Evolutionary conservation across 768 basidiomycete genomes (phyloP).

Genomic region (Holtermanniella nyarrowii): DNA sequence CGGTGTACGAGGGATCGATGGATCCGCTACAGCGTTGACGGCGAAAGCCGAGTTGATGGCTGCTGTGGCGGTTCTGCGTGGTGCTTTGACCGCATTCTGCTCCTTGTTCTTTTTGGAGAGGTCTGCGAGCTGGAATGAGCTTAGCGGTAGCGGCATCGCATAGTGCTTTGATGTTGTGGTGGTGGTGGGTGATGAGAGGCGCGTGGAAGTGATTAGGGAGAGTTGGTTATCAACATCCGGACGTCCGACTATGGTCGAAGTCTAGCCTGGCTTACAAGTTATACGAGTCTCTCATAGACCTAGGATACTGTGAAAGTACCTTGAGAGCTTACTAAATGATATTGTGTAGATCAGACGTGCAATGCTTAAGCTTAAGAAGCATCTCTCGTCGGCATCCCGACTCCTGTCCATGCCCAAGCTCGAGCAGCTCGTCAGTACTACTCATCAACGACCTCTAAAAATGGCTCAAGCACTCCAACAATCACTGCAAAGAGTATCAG

Average conservation of each 20-base stretch:
- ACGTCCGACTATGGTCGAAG: no score
- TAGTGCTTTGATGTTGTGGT: background rate
- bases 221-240: no score
- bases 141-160: background rate
- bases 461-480: conserved; percentile 24
- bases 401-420: background rate
- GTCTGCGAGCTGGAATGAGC: no score
- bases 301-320: background rate
- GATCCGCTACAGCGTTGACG: no score
- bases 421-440: conserved; percentile 2
- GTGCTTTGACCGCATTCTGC: no score
- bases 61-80: no score
- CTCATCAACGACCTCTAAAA: conserved; percentile 13
- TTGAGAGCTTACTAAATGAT: background rate
- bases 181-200: background rate
- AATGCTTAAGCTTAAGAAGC: background rate
- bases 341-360: background rate
- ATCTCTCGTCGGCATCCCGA: no score
- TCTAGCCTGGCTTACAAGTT: no score
- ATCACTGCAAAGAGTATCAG: conserved; percentile 54
- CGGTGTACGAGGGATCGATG: no score
- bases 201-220: no score
- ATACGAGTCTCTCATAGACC: background rate
- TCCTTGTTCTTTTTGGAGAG: no score
- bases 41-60: no score